A percentile compares a stretch with the other conserved stretches of the same genome.
Conservation (phyloP, 2,329 filamentous ascomycete species). For the Aspergillus clavatus region DNA sequence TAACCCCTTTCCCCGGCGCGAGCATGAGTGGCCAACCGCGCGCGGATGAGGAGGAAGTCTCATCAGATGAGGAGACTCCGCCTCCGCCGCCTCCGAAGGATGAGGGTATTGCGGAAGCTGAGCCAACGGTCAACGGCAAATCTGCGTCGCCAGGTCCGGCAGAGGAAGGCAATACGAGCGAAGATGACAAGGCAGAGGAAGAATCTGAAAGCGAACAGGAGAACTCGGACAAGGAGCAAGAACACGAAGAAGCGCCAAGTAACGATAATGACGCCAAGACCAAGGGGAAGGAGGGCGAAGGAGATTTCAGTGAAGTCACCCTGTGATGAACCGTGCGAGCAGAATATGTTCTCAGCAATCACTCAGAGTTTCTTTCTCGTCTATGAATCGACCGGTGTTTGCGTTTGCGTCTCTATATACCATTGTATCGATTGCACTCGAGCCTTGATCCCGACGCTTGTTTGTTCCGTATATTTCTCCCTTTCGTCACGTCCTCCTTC, state of each 20-base stretch:
- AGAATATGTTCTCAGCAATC: background rate
- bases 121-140: conserved; percentile 17
- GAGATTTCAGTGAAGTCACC: conserved; percentile 34
- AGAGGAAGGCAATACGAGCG: conserved; percentile 7
- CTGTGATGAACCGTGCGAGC: conserved; percentile 21
- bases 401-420: background rate
- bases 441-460: background rate
- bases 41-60: conserved; percentile 24
- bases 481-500: background rate
- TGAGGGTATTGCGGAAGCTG: conserved; percentile 18
- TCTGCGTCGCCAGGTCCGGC: conserved; percentile 4
- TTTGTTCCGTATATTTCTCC: background rate
- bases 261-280: conserved; percentile 17
- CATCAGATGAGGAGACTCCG: conserved; percentile 24
- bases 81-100: conserved; percentile 29
- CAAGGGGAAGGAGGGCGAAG: conserved; percentile 30
- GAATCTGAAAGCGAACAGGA: conserved; percentile 13
- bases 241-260: conserved; percentile 17
- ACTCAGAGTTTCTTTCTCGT: conserved; percentile 10
- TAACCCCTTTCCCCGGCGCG: conserved; percentile 33
- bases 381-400: conserved; percentile 5
- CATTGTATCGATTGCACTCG: background rate
- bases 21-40: conserved; percentile 25
- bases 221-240: conserved; percentile 12
- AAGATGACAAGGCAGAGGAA: conserved; percentile 9